Evolutionary conservation across 2,329 filamentous ascomycete species (phyloP), one percentile per base, ranked within the genome.

Genomic region (Ophiocordyceps camponoti-saundersi): DNA sequence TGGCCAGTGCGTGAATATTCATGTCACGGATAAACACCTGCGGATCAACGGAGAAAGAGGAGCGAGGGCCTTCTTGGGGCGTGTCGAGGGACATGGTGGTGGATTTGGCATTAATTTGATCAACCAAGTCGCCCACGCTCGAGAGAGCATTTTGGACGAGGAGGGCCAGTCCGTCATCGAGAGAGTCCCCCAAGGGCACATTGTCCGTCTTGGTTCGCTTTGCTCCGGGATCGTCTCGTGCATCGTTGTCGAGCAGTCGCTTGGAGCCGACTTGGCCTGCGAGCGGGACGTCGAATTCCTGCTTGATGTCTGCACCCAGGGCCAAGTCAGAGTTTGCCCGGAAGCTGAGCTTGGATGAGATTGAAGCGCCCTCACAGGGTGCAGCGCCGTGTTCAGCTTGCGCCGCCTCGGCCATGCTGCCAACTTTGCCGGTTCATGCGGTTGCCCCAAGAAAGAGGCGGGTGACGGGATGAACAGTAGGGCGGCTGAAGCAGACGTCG

Each of bases 371-470:
- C 36, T 6, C 18, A 40, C 36, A 60, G 53, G 59, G 55, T 52
- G 57, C 57, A 52, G 55, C 59, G 55, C 53, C 57, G 53, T 57
- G 55, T 49, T 61, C 56, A 53, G 60, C 56, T 55, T 61, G 64
- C 53, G 61, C 62, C 54, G 62, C 56, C 59, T 66, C 63, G 58
- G 62, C 64, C 63, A 67, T 67, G 53, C 53, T 64, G 60, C 56
- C 56, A 58, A 55, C 58, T 54, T 55, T 53, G 52, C 54, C 52
- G 52, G 26, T 32, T 45, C 51, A 44, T 40, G 36, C 36, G 36
- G 36, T 11, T 3, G 36, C 36, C 36, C 21, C 36, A 56, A 54
- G 51, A 51, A 52, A 46, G 48, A 34, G 44, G 45, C 46, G 48
- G 46, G 49, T 51, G 47, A 34, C 6, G 32, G 32, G 32, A 13